phyloP scores from a whole-genome alignment of 805 yeast species.

The Candida stauntonica region DNA sequence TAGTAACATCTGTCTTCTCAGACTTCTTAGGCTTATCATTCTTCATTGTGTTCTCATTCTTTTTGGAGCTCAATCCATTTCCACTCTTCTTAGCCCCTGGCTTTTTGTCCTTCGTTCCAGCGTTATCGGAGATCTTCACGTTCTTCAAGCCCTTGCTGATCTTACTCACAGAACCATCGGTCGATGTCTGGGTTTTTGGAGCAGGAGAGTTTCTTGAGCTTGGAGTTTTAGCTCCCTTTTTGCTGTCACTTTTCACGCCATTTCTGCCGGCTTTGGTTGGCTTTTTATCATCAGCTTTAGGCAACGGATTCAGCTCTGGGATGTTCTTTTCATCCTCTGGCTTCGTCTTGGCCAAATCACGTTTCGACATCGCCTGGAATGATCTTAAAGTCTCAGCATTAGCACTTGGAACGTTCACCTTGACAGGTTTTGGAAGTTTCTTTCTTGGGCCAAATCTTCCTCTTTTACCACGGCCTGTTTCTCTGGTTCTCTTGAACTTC shows the following conservation, averaged over 20 bases:
- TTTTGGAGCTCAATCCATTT: neutral
- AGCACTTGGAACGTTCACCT: slow-evolving; percentile 37
- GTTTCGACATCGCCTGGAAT: slow-evolving; percentile 32
- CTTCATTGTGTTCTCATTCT: neutral
- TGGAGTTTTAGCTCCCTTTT: too few relatives aligned
- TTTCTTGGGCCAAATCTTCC: slow-evolving; percentile 4
- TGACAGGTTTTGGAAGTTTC: slow-evolving; percentile 21
- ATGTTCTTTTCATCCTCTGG: slow-evolving; percentile 20
- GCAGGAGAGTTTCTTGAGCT: too few relatives aligned
- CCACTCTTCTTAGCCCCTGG: neutral
- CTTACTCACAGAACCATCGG: neutral
- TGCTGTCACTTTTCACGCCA: neutral
- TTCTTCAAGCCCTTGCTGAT: slow-evolving; percentile 1
- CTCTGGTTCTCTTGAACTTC: slow-evolving; percentile 28
- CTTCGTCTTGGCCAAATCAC: slow-evolving; percentile 15
- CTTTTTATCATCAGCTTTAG: slow-evolving; percentile 1
- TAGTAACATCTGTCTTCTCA: neutral
- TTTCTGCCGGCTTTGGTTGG: neutral
- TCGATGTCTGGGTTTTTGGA: too few relatives aligned
- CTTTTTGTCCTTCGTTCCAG: neutral
- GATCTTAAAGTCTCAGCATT: slow-evolving; percentile 35
- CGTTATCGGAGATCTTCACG: neutral
- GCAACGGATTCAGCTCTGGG: neutral
- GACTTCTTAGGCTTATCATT: neutral
- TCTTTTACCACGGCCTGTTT: slow-evolving; percentile 31